Evolutionary conservation across 495 filamentous ascomycete species (phyloP).

Genomic region (Daldinia grandis): DNA sequence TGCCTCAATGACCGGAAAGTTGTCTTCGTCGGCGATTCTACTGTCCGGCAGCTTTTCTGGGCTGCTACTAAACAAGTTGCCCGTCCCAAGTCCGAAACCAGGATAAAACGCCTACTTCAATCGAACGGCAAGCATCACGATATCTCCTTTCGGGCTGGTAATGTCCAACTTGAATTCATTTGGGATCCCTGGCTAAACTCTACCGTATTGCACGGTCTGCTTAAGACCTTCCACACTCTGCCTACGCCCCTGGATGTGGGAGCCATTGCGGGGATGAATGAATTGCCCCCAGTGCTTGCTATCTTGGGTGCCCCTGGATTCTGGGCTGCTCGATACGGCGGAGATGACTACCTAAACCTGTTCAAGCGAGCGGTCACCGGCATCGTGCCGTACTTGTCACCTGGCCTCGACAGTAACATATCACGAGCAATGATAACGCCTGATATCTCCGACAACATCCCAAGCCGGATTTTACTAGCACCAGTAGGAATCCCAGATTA

Average conservation of each 20-base stretch:
- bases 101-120: neutral
- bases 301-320: conserved; percentile 61
- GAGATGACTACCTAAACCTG: conserved; percentile 52
- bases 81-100: neutral
- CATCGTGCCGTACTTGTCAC: conserved; percentile 49
- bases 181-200: conserved; percentile 73
- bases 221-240: conserved; percentile 45
- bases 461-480: conserved; percentile 57
- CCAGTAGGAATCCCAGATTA: conserved; percentile 67
- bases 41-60: conserved; percentile 67
- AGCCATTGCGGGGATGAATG: conserved; percentile 19
- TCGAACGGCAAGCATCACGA: conserved; percentile 54
- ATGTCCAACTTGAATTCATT: conserved; percentile 60
- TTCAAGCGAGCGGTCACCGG: conserved; percentile 56
- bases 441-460: conserved; percentile 15
- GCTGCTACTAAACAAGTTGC: conserved; percentile 49
- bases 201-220: conserved; percentile 51
- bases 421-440: conserved; percentile 9
- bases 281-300: conserved; percentile 47
- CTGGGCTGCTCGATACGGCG: conserved; percentile 65
- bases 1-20: conserved; percentile 58
- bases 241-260: conserved; percentile 7
- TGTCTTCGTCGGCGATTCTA: conserved; percentile 69
- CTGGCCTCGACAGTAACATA: conserved; percentile 20
- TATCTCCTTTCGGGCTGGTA: conserved; percentile 51